These are phyloP conservation scores for Neurospora tetraspora DNA, from an alignment of 495 filamentous ascomycete species.

Conservation along the genomic window DNA sequence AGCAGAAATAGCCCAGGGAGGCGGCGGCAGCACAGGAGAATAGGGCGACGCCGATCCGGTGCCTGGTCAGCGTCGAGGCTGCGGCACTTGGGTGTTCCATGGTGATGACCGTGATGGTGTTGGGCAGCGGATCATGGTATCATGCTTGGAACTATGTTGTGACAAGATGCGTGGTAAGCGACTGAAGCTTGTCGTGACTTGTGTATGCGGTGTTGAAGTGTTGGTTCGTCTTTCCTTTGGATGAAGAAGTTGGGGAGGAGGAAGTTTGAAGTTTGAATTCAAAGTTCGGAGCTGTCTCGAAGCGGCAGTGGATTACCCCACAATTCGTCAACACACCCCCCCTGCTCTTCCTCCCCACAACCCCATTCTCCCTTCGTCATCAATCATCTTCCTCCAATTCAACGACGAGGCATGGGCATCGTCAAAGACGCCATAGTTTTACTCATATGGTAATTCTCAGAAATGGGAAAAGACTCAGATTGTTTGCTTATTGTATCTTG, in stretches of 20 bases:
- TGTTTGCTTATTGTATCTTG: too few relatives aligned
- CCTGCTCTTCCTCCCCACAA: neutral
- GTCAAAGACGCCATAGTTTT: neutral
- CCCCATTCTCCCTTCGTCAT: neutral
- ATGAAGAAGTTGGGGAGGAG: neutral
- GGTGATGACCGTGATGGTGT: conserved; percentile 7
- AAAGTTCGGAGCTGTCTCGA: neutral
- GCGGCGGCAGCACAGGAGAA: conserved; percentile 26
- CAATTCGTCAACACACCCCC: neutral
- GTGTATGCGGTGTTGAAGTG: neutral
- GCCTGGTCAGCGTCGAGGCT: conserved; percentile 35
- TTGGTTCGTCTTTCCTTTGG: neutral
- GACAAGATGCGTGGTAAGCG: neutral
- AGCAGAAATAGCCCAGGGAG: conserved; percentile 31
- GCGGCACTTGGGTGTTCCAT: conserved; percentile 28
- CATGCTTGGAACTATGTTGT: conserved; percentile 5
- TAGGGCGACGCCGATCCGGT: conserved; percentile 28
- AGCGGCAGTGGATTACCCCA: neutral
- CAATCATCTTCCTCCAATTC: neutral
- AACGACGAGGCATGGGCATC: neutral
- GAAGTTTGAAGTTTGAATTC: neutral
- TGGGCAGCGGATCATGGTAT: conserved; percentile 4
- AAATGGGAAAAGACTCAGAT: too few relatives aligned
- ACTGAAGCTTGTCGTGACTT: neutral
- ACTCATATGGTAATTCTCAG: too few relatives aligned